Percentiles rank a stretch among this genome's conserved stretches.
phyloP scores from a whole-genome alignment of 2,329 filamentous ascomycete genomes.

The Cladobotryum protrusum region DNA sequence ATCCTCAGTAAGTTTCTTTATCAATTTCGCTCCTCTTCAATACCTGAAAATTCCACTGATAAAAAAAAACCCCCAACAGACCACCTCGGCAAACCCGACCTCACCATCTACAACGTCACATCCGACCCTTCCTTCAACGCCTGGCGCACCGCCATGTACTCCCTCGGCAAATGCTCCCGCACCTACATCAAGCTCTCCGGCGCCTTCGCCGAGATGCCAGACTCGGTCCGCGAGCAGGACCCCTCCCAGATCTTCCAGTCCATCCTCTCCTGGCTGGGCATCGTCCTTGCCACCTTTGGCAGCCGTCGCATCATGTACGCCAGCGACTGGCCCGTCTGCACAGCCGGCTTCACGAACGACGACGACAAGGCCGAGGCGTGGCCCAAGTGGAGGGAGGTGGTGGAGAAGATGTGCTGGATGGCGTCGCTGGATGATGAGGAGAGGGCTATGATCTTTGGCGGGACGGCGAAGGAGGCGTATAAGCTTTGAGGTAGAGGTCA shows the following conservation, averaged over 20 bases:
- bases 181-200: conserved; percentile 94
- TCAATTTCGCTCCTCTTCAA: neutral
- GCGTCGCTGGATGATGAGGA: conserved; percentile 55
- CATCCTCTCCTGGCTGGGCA: conserved; percentile 64
- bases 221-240: conserved; percentile 41
- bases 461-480: conserved; percentile 69
- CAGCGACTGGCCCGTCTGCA: conserved; percentile 91
- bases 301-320: conserved; percentile 76
- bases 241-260: conserved; percentile 55
- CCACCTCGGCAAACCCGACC: conserved; percentile 83
- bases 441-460: conserved; percentile 62
- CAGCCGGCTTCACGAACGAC: conserved; percentile 36
- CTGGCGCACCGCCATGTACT: conserved; percentile 64
- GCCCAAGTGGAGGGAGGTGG: conserved; percentile 67
- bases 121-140: conserved; percentile 54
- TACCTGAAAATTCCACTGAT: too few species aligned
- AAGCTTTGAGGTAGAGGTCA: conserved; percentile 30
- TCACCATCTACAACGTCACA: conserved; percentile 54
- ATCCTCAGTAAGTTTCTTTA: conserved; percentile 56
- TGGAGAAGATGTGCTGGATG: conserved; percentile 61
- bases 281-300: conserved; percentile 67
- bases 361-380: conserved; percentile 51
- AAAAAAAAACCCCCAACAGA: conserved; percentile 43
- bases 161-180: conserved; percentile 56
- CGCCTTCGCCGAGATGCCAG: conserved; percentile 71